Conservation (phyloP, 2,329 filamentous ascomycete species). For the Helotiales sp. region DNA sequence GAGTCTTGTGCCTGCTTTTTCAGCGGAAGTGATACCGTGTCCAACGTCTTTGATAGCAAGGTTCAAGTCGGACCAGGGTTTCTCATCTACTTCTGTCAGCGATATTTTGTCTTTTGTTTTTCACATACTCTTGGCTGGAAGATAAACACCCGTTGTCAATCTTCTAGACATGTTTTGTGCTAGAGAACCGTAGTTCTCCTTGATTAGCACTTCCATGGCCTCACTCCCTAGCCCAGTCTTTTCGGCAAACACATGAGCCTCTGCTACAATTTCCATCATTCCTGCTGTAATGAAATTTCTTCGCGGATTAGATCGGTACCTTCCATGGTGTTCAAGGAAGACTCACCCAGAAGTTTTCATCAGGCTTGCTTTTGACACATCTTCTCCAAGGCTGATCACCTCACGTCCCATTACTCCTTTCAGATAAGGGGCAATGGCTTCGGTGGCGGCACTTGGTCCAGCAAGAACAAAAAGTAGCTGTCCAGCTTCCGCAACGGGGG, state of each 20-base stretch:
- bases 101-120: not conserved
- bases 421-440: slow-evolving; percentile 47
- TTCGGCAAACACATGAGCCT: slow-evolving; percentile 53
- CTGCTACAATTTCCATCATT: slow-evolving; percentile 51
- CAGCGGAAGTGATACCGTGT: slow-evolving; percentile 52
- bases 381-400: slow-evolving; percentile 50
- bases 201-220: slow-evolving; percentile 49
- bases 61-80: slow-evolving; percentile 54
- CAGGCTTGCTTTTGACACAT: slow-evolving; percentile 48
- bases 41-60: slow-evolving; percentile 59
- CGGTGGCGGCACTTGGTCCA: slow-evolving; percentile 45
- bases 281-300: slow-evolving; percentile 47
- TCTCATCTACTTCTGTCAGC: slow-evolving; percentile 29
- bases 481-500: slow-evolving; percentile 49
- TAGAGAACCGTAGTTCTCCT: slow-evolving; percentile 48
- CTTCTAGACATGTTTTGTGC: slow-evolving; percentile 50
- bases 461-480: slow-evolving; percentile 51
- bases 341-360: slow-evolving; percentile 48
- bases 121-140: slow-evolving; percentile 43
- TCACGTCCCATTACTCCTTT: slow-evolving; percentile 49
- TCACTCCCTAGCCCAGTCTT: slow-evolving; percentile 49
- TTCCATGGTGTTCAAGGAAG: not conserved
- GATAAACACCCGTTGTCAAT: slow-evolving; percentile 50
- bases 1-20: slow-evolving; percentile 46
- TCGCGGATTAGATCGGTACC: not conserved